phyloP scores from a whole-genome alignment of 257 asterid species.

The Leonotis leonurus region DNA sequence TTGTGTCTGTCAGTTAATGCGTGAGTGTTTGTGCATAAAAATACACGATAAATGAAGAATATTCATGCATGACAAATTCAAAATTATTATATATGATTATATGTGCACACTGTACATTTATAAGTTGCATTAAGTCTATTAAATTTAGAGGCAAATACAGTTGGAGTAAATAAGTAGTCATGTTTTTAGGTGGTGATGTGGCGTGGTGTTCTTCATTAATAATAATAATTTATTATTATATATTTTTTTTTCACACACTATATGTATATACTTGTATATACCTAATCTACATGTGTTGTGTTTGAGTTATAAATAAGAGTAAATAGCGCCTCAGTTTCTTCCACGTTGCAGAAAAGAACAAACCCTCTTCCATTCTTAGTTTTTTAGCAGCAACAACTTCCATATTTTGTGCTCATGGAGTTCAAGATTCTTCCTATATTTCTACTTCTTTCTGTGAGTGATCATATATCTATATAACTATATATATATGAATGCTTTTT shows the following conservation, averaged over 20 bases:
- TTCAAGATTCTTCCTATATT: slow-evolving; percentile 38
- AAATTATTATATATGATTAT: too few relatives aligned
- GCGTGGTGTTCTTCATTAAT: too few relatives aligned
- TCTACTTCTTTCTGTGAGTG: slow-evolving; percentile 62
- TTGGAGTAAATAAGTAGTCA: slow-evolving; percentile 31
- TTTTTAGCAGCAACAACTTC: background rate
- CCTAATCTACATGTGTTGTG: background rate
- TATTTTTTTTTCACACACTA: background rate
- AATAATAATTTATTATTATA: too few relatives aligned
- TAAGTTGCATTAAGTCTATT: slow-evolving; percentile 15
- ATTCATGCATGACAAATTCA: too few relatives aligned
- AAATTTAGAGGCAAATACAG: slow-evolving; percentile 23
- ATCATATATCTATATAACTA: too few relatives aligned
- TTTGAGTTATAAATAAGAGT: slow-evolving; percentile 25
- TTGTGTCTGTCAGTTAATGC: background rate
- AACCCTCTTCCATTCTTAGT: too few relatives aligned
- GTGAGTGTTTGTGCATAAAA: background rate
- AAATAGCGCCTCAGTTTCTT: background rate
- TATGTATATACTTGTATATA: background rate
- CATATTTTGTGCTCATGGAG: slow-evolving; percentile 32
- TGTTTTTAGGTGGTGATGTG: slow-evolving; percentile 25
- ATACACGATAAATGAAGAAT: background rate
- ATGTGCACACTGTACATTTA: background rate
- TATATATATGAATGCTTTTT: background rate
- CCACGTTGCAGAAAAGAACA: background rate